Percentiles rank a stretch among this genome's conserved stretches.
phyloP scores from a whole-genome alignment of 2,329 filamentous ascomycete species.

The Cordyceps militaris region DNA sequence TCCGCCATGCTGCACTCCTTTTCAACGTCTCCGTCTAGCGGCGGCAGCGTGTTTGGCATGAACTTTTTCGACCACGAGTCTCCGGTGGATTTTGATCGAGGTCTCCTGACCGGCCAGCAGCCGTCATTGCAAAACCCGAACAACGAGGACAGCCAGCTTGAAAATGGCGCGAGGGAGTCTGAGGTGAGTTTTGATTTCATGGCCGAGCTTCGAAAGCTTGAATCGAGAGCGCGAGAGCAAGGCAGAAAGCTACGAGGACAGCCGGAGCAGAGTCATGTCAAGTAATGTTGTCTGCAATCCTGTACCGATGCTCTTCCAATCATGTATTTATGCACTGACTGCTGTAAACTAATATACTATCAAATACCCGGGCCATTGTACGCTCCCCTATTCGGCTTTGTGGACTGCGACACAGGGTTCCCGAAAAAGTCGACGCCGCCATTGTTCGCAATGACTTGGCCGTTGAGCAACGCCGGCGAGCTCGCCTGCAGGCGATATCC shows the following conservation, averaged over 20 bases:
- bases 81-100: not conserved
- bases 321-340: not conserved
- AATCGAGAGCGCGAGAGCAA: conserved; percentile 10
- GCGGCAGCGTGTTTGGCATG: conserved; percentile 10
- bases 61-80: conserved; percentile 5
- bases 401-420: conserved; percentile 13
- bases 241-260: not conserved
- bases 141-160: not conserved
- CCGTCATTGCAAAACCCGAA: not conserved
- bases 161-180: not conserved
- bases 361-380: conserved; percentile 17
- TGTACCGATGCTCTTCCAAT: too few relatives aligned
- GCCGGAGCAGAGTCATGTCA: not conserved
- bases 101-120: not conserved
- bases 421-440: conserved; percentile 19
- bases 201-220: conserved; percentile 13
- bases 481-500: conserved; percentile 16
- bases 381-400: conserved; percentile 18
- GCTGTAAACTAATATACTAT: not conserved
- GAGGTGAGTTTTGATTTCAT: conserved; percentile 10
- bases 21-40: conserved; percentile 12
- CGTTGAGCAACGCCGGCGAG: conserved; percentile 17
- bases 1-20: conserved; percentile 12
- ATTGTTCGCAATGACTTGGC: conserved; percentile 15
- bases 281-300: not conserved